A percentile compares a stretch with the other conserved stretches of the same genome.
phyloP scores from a whole-genome alignment of 345 rosid species.

The Sonneratia caseolaris region DNA sequence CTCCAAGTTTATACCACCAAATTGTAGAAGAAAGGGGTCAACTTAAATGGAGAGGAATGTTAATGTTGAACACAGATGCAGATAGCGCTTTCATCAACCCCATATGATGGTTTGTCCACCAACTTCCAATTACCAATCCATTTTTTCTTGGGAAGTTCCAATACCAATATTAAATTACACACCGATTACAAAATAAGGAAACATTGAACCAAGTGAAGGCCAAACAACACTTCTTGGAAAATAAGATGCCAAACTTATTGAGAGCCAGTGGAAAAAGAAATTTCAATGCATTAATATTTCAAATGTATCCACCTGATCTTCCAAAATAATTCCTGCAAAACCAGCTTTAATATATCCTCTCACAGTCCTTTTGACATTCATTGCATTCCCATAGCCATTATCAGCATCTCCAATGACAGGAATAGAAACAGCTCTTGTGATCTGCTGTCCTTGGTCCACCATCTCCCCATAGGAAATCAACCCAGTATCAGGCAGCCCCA shows the following conservation, averaged over 20 bases:
- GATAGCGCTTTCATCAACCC: not conserved
- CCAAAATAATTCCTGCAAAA: conserved; percentile 78
- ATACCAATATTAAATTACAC: not conserved
- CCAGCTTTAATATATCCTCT: conserved; percentile 76
- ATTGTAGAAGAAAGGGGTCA: not conserved
- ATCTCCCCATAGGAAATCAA: conserved; percentile 81
- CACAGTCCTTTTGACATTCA: conserved; percentile 84
- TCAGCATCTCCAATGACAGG: conserved; percentile 90
- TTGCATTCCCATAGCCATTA: conserved; percentile 71
- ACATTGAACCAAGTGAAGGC: not conserved
- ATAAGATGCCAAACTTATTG: not conserved
- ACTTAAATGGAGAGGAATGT: not conserved
- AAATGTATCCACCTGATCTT: conserved; percentile 50
- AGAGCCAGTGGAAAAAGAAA: not conserved
- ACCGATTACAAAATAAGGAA: not conserved
- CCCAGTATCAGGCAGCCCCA: conserved; percentile 70
- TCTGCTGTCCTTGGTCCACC: conserved; percentile 76
- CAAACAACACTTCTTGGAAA: not conserved
- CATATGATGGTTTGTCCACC: not conserved
- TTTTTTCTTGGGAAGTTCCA: too few relatives aligned
- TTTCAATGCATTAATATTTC: not conserved
- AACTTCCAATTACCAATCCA: not conserved
- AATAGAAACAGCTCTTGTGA: conserved; percentile 59
- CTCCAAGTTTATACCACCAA: not conserved
- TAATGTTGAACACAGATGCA: not conserved